Conservation (phyloP, 495 filamentous ascomycete species). For the Penicillium steckii region DNA sequence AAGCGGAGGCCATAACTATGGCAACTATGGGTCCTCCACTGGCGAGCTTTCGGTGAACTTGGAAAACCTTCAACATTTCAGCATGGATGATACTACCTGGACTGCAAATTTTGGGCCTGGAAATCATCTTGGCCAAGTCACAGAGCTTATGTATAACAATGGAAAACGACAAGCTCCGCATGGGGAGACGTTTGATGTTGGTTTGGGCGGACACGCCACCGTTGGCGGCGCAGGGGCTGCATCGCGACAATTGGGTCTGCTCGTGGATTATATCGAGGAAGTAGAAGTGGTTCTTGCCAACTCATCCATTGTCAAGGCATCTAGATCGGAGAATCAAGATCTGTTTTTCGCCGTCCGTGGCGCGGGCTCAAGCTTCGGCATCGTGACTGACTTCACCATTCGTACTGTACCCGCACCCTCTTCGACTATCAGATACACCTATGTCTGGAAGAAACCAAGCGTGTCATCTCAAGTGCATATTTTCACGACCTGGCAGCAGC, state of each 20-base stretch:
- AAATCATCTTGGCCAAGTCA: neutral
- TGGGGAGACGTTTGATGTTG: neutral
- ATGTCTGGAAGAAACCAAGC: neutral
- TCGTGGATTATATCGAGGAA: constrained; percentile 55
- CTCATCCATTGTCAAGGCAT: constrained; percentile 38
- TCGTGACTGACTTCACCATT: constrained; percentile 23
- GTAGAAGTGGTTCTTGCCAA: constrained; percentile 59
- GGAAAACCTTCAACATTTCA: neutral
- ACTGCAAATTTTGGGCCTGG: neutral
- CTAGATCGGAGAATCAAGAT: constrained; percentile 31
- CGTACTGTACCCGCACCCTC: neutral
- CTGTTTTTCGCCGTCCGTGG: constrained; percentile 49
- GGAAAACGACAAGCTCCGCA: neutral
- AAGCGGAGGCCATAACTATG: neutral
- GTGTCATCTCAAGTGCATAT: neutral
- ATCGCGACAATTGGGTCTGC: neutral
- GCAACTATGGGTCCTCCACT: neutral
- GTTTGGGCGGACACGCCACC: neutral
- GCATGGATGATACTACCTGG: neutral
- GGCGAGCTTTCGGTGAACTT: neutral
- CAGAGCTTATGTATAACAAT: neutral
- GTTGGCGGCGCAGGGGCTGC: neutral
- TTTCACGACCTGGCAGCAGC: neutral
- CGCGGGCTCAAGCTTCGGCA: constrained; percentile 32
- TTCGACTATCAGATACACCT: neutral